Base-by-base conservation (phyloP, 768 basidiomycete genomes). In the Lentinula boryana region DNA sequence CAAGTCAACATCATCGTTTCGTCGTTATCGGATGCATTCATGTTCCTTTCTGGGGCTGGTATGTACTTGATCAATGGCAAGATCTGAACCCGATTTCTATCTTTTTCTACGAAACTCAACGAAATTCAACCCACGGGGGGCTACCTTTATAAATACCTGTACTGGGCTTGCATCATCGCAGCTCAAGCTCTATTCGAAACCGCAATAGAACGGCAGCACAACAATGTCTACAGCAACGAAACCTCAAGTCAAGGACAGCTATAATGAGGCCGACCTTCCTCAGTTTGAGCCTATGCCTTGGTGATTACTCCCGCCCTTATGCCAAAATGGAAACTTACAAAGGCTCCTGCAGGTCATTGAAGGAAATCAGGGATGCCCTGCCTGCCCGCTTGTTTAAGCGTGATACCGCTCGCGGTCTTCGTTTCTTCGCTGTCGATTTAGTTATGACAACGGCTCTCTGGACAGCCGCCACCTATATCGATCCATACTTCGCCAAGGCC, bases 301-400 rank as follows among this genome's bases (percentile, higher is more conserved):
- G 80, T 80, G 65, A 38, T 31, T 44, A n/a, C 59, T 41, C 43
- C 40, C n/a, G 36, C 31, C 46, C 33, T 51, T 41, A 40, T 51
- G 40, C 16, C 15, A 48, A n/a, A 38, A 16, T 6, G 21, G 27
- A 7, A 18, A 8, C 12, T n/a, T 59, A 13, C 36, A 23, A 31
- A 9, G 46, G 40, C 56, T 43, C n/a, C 18, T 32, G 13, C 46
- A 82, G 80, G 80, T 73, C 78, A 33, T 70, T 83, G 36, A 76
- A 78, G 60, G 78, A 83, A 62, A 83, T 84, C 50, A 75, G 79
- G 21, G 75, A 71, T 40, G 80, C 78, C 10, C 81, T 84, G 44
- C 82, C 83, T 3, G 61, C 75, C 5, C 73, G 73, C 27, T 72
- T 75, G 49, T 83, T 83, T 63, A 69, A 75, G 9, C 74, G 79